phyloP scores from a whole-genome alignment of 2,329 filamentous ascomycete species.

The Colletotrichum simmondsii region DNA sequence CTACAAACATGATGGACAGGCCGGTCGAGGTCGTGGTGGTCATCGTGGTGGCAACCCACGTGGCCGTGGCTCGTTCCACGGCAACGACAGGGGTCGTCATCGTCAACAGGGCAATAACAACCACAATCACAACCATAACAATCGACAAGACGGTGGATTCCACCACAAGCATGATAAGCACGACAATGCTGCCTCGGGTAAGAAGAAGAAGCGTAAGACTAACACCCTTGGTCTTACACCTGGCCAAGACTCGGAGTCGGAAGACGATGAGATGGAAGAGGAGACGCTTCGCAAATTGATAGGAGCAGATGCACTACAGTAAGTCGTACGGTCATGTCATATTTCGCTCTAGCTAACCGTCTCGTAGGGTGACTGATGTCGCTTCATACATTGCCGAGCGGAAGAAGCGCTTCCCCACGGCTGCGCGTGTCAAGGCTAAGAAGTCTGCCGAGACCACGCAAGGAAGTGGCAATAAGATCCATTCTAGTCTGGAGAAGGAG shows the following conservation, averaged over 20 bases:
- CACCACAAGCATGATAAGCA: conserved; percentile 35
- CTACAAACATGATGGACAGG: conserved; percentile 44
- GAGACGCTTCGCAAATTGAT: conserved; percentile 69
- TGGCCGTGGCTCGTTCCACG: conserved; percentile 38
- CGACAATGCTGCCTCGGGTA: conserved; percentile 60
- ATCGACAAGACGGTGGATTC: conserved; percentile 38
- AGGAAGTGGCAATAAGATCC: conserved; percentile 33
- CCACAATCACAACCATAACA: conserved; percentile 36
- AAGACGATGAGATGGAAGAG: conserved; percentile 78
- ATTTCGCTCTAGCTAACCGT: background rate
- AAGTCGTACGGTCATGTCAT: conserved; percentile 42
- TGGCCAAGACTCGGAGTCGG: conserved; percentile 70
- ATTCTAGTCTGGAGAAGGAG: conserved; percentile 60
- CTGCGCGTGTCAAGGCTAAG: conserved; percentile 73
- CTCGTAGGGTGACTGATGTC: conserved; percentile 72
- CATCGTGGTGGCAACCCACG: conserved; percentile 45
- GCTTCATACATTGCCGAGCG: conserved; percentile 85
- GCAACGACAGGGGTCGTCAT: conserved; percentile 49
- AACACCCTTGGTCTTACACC: conserved; percentile 79
- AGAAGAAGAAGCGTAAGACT: conserved; percentile 78
- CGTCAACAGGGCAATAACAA: conserved; percentile 39
- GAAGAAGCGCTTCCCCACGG: conserved; percentile 83
- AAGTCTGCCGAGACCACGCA: conserved; percentile 56
- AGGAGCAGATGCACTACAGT: conserved; percentile 66
- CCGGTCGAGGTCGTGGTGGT: conserved; percentile 44